Percentiles rank a stretch among this genome's conserved stretches.
Conservation (phyloP, 1,284 basidiomycete species). For the Anthracocystis setariae region DNA sequence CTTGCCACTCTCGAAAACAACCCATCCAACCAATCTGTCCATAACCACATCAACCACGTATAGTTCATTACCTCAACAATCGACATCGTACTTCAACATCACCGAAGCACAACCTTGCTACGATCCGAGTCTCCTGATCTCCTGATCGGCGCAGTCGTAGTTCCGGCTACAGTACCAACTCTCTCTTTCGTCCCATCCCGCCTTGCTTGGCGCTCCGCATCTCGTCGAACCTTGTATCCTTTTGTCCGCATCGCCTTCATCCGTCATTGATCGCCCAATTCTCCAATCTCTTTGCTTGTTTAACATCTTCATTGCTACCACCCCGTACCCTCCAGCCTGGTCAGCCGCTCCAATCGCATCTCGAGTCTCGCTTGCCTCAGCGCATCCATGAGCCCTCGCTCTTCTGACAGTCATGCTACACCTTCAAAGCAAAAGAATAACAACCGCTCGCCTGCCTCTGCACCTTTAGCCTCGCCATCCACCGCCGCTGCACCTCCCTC, state of each 20-base stretch:
- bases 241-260: conserved; percentile 2
- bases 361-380: neutral
- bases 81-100: neutral
- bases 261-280: neutral
- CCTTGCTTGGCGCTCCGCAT: conserved; percentile 1
- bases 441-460: conserved; percentile 2
- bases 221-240: no score
- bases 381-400: conserved; percentile 35
- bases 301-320: no score
- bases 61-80: neutral
- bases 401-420: conserved; percentile 26
- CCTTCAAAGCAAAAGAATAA: conserved; percentile 40
- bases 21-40: neutral
- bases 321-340: neutral
- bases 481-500: neutral
- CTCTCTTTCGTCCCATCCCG: neutral
- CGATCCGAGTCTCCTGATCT: no score
- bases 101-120: neutral
- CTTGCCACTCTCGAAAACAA: neutral
- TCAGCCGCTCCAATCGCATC: neutral
- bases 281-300: neutral
- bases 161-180: neutral
- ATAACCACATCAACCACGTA: neutral
- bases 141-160: no score
- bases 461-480: conserved; percentile 5